These are phyloP conservation scores for Plasmodium cynomolgi DNA, from an alignment of 169 alveolate genomes.

Conservation along the genomic window DNA sequence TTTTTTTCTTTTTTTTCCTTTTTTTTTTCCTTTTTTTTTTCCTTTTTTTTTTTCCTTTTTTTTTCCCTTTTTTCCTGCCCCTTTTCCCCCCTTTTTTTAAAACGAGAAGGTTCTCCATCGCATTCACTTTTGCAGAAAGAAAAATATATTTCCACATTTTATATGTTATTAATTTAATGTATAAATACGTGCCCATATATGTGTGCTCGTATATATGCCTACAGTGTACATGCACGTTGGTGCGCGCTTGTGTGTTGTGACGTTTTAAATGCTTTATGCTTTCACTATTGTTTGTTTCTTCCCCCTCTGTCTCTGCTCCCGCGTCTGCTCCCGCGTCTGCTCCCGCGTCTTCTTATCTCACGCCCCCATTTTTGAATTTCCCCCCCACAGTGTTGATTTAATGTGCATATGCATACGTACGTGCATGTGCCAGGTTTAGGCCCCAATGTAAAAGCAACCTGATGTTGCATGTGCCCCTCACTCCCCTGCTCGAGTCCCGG, in stretches of 20 bases:
- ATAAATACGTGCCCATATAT: background rate
- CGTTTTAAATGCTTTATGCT: constrained; percentile 12
- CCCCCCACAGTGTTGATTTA: constrained; percentile 37
- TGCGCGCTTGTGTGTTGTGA: background rate
- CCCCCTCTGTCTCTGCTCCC: background rate
- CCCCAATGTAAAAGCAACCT: constrained; percentile 15
- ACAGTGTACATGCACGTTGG: background rate
- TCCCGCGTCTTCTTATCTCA: background rate
- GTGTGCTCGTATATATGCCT: background rate
- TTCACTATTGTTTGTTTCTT: constrained; percentile 29
- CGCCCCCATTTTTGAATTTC: constrained; percentile 24
- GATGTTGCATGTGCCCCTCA: background rate
- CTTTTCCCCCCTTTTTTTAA: background rate
- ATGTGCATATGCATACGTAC: background rate
- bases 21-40: background rate
- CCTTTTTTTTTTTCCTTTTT: too few relatives aligned
- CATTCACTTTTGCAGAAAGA: constrained; percentile 13
- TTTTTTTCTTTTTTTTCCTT: background rate
- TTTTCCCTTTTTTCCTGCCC: background rate
- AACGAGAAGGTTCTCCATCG: constrained; percentile 42
- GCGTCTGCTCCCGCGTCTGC: background rate
- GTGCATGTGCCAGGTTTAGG: constrained; percentile 28
- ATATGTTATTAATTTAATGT: constrained; percentile 31
- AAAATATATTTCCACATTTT: constrained; percentile 18
- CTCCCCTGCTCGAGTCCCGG: background rate